Evolutionary conservation across 1,139 yeast species (phyloP).

Genomic region (Yamadazyma kanchanaburiensis): DNA sequence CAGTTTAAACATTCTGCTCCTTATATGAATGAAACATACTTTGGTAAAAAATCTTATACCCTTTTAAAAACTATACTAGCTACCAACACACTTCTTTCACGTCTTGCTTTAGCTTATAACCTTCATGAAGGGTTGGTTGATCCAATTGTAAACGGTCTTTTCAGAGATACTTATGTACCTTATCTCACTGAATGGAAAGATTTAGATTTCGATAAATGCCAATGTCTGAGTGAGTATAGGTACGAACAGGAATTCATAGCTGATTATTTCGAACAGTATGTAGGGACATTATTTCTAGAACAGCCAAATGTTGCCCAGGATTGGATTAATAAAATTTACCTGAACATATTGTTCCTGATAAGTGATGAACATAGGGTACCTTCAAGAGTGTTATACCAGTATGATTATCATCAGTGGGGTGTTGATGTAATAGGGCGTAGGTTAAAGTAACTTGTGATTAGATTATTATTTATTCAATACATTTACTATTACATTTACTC

Average conservation of each 20-base stretch:
- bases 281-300: slow-evolving; percentile 42
- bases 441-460: slow-evolving; percentile 6
- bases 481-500: neutral
- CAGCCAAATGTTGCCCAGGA: slow-evolving; percentile 35
- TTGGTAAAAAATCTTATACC: slow-evolving; percentile 21
- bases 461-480: slow-evolving; percentile 1
- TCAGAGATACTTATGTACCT: slow-evolving; percentile 21
- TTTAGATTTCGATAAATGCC: slow-evolving; percentile 14
- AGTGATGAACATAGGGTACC: slow-evolving; percentile 14
- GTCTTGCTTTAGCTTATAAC: slow-evolving; percentile 36
- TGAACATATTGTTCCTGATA: slow-evolving; percentile 27
- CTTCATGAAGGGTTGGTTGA: slow-evolving; percentile 36
- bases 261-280: slow-evolving; percentile 43
- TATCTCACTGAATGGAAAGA: slow-evolving; percentile 17
- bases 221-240: slow-evolving; percentile 17
- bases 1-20: slow-evolving; percentile 22
- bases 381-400: slow-evolving; percentile 11
- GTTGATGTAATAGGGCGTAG: slow-evolving; percentile 23
- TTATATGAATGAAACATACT: slow-evolving; percentile 10
- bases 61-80: slow-evolving; percentile 34
- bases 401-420: slow-evolving; percentile 26
- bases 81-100: slow-evolving; percentile 39
- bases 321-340: slow-evolving; percentile 34
- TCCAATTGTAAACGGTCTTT: slow-evolving; percentile 17
- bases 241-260: slow-evolving; percentile 46